Evolutionary conservation across 164 flowering plant species (phyloP).

Genomic region (Santalum album): DNA sequence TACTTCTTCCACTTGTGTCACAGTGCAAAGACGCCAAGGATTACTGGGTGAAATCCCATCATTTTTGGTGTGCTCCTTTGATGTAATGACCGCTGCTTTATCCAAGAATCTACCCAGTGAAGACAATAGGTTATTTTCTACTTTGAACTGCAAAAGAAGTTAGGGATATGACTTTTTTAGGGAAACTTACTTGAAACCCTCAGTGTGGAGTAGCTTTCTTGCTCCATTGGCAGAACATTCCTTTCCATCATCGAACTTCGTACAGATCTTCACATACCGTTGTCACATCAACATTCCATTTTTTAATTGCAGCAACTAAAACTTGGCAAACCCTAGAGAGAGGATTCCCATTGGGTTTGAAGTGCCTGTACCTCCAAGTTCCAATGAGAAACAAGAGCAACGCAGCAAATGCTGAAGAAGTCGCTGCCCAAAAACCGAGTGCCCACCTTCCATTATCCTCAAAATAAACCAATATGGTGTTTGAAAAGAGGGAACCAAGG

Average conservation of each 20-base stretch:
- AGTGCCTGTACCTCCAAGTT: conserved; percentile 63
- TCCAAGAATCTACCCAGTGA: conserved; percentile 59
- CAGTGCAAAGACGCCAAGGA: conserved; percentile 72
- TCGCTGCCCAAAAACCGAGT: conserved; percentile 74
- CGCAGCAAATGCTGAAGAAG: conserved; percentile 61
- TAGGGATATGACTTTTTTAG: no score
- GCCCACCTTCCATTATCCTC: conserved; percentile 90
- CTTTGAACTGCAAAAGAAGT: no score
- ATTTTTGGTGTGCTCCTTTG: conserved; percentile 34
- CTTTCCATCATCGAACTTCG: conserved; percentile 37
- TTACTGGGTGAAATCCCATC: conserved; percentile 17
- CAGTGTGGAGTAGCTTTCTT: conserved; percentile 63
- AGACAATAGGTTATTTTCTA: background rate
- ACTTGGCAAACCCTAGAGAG: conserved; percentile 70
- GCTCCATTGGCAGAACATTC: conserved; percentile 24
- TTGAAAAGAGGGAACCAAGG: conserved; percentile 87
- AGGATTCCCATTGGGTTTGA: conserved; percentile 78
- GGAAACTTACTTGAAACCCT: conserved; percentile 81
- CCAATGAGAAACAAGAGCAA: conserved; percentile 64
- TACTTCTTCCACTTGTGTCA: conserved; percentile 89
- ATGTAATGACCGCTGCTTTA: conserved; percentile 54
- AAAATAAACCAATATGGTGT: conserved; percentile 66
- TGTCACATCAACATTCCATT: conserved; percentile 44
- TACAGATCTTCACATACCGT: conserved; percentile 31
- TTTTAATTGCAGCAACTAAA: conserved; percentile 52